phyloP scores from a whole-genome alignment of 2,329 filamentous ascomycete genomes.

The Aaosphaeria pasadenensis region DNA sequence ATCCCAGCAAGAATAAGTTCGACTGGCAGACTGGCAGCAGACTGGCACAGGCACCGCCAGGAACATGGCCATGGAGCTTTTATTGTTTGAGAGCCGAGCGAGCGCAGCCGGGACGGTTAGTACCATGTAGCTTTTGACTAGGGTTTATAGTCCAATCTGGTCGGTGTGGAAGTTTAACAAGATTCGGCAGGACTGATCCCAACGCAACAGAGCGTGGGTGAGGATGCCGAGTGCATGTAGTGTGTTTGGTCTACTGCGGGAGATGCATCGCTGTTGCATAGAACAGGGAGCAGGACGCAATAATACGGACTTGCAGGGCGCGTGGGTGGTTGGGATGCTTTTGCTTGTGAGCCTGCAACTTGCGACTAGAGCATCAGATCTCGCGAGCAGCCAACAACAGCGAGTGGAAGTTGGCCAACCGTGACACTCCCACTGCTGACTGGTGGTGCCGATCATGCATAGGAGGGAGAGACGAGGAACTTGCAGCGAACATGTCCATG shows the following conservation, averaged over 20 bases:
- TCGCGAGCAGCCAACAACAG: conserved; percentile 14
- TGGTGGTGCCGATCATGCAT: conserved; percentile 34
- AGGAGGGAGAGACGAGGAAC: conserved; percentile 23
- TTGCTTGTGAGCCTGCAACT: conserved; percentile 1
- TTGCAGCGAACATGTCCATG: conserved; percentile 29
- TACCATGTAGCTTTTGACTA: not conserved
- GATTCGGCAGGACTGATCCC: not conserved
- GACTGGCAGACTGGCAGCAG: conserved; percentile 5
- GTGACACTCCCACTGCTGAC: conserved; percentile 25
- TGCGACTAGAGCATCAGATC: conserved; percentile 6
- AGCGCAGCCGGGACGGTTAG: conserved; percentile 4
- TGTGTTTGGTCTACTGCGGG: conserved; percentile 26
- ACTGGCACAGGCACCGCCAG: conserved; percentile 22
- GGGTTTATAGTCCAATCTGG: not conserved
- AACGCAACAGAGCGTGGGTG: conserved; percentile 1
- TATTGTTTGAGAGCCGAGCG: conserved; percentile 34
- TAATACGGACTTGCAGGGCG: conserved; percentile 13
- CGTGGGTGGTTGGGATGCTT: conserved; percentile 9
- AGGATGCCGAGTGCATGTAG: conserved; percentile 13
- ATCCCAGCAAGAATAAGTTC: conserved; percentile 11
- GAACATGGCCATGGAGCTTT: conserved; percentile 35
- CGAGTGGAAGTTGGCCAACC: conserved; percentile 19
- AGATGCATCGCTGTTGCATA: conserved; percentile 13
- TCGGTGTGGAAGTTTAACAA: not conserved
- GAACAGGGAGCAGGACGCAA: conserved; percentile 1